Evolutionary conservation across 202 grass and related monocot genomes (phyloP).

Genomic region (Saccharum hybrid): DNA sequence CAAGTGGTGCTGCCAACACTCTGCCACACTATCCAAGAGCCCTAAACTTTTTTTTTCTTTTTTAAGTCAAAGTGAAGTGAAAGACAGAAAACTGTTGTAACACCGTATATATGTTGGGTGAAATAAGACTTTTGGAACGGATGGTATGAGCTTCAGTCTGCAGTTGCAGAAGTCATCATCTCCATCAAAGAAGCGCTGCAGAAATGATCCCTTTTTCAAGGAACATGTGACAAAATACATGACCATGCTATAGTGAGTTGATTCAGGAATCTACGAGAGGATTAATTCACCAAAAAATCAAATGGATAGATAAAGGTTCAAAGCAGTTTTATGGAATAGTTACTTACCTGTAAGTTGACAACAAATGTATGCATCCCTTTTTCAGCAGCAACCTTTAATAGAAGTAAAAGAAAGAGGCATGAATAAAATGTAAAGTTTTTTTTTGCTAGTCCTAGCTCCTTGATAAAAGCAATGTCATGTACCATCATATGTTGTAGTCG

Average conservation of each 20-base stretch:
- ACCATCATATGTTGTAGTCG: not conserved
- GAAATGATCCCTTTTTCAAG: conserved; percentile 67
- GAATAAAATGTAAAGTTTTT: not conserved
- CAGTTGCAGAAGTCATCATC: conserved; percentile 94
- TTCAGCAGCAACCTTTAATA: conserved; percentile 75
- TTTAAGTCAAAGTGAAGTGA: no score
- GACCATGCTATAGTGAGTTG: conserved; percentile 89
- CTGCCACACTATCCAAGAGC: conserved; percentile 93
- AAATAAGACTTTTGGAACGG: conserved; percentile 71
- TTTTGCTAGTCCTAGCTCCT: not conserved
- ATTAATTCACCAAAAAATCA: conserved; percentile 23
- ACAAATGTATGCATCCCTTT: conserved; percentile 79
- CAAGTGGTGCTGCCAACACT: conserved; percentile 88
- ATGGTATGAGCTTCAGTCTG: conserved; percentile 88
- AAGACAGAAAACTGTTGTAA: conserved; percentile 7
- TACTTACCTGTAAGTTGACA: not conserved
- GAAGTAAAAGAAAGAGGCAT: not conserved
- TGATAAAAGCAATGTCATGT: not conserved
- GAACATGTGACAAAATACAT: conserved; percentile 75
- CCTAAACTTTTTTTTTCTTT: no score
- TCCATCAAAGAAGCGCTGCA: conserved; percentile 86
- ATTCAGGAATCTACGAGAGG: conserved; percentile 72
- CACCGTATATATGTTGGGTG: not conserved
- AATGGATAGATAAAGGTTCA: not conserved
- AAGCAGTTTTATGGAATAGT: conserved; percentile 37